phyloP scores from a whole-genome alignment of 306 rosid species.

The Fragaria iinumae region DNA sequence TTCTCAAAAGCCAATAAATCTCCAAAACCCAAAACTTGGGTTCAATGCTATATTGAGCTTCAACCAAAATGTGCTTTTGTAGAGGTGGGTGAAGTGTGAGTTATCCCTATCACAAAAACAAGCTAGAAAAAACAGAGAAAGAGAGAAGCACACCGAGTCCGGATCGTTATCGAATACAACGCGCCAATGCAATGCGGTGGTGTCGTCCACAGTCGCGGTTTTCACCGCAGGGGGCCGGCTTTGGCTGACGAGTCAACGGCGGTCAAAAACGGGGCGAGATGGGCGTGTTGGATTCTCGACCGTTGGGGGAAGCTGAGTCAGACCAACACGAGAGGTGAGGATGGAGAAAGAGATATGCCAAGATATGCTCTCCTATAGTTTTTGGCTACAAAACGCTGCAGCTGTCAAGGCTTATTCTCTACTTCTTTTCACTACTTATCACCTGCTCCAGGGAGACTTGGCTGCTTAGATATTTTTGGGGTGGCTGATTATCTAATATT shows the following conservation, averaged over 20 bases:
- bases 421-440: not conserved
- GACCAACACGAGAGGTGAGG: not conserved
- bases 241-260: conserved; percentile 9
- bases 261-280: not conserved
- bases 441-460: not conserved
- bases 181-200: not conserved
- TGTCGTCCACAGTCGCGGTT: not conserved
- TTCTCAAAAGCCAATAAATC: not conserved
- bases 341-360: not conserved
- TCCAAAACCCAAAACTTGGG: not conserved
- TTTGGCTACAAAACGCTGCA: not conserved
- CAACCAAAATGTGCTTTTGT: not conserved
- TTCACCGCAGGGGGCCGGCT: not conserved
- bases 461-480: not conserved
- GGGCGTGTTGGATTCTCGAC: conserved; percentile 9
- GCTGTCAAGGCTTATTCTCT: not conserved
- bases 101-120: not conserved
- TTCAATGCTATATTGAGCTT: not conserved
- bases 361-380: not conserved
- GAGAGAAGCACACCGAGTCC: not conserved
- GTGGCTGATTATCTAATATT: not conserved
- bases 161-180: conserved; percentile 1
- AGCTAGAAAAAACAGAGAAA: not conserved
- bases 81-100: not conserved
- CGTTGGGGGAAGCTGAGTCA: not conserved